Evolutionary conservation across 148 eudicot species (phyloP), one percentile per base, ranked within the genome.

Genomic region (Chenopodium berlandieri): DNA sequence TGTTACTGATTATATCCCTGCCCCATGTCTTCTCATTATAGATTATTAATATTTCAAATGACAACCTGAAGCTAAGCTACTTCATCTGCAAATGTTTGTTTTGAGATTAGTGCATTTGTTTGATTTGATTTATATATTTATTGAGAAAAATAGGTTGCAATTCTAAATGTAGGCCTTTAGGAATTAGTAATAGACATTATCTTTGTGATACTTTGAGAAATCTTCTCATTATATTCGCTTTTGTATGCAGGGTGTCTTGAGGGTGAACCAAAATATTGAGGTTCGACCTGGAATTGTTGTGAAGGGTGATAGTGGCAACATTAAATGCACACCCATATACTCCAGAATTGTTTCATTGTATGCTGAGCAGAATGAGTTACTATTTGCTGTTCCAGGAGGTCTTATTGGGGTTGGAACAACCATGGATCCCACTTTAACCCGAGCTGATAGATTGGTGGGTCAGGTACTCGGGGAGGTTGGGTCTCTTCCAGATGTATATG

Each of bases 401-500:
- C 94, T 96, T 7, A 96, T 96, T 77, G 98, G 99, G 31, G 99
- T 96, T 81, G 99, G 99, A 23, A 96, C 99, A 54, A 96, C 99
- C 17, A 96, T 92, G 99, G 99, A 94, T 76, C 99, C 99, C 17
- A 94, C 95, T 50, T 83, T 96, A 52, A 96, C 99, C 4, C 94
- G 99, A 84, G 99, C 98, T 87, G 98, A 96, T 90, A 86, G 99
- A 82, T 83, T 96, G 90, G 98, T 92, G 7, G 98, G 99, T 31
- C 99, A 94, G 82, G 99, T 96, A 78, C 98, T 96, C 62, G 98
- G 99, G 66, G 99, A 96, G 88, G 98, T 96, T 76, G 98, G 98
- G 34, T 92, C 98, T 76, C 94, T 96, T 75, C 99, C 99, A 63
- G 93, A 92, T 80, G 93, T 96, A 63, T 96, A 81, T 80, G 95